Conservation (phyloP, 805 yeast species). For the Saccharomyces paradoxus region DNA sequence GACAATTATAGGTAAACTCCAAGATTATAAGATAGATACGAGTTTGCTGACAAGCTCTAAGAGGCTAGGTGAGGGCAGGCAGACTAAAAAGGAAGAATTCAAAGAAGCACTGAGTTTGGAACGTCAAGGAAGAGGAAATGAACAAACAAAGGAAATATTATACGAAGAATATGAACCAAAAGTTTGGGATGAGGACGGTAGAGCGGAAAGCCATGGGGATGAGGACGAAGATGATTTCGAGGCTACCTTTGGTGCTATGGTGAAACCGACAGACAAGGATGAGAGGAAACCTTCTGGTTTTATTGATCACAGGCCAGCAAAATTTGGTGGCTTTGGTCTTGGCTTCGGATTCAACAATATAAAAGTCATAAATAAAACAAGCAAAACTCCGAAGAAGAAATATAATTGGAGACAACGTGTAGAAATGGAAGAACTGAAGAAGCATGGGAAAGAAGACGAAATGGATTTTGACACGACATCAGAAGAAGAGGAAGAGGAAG, state of each 20-base stretch:
- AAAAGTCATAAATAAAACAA: constrained; percentile 35
- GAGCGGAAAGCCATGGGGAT: constrained; percentile 16
- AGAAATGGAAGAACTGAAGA: constrained; percentile 39
- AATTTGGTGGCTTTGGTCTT: constrained; percentile 50
- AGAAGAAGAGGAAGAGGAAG: constrained; percentile 20
- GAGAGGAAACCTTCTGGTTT: constrained; percentile 36
- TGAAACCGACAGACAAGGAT: constrained; percentile 1
- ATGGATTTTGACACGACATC: constrained; percentile 43
- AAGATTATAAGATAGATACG: constrained; percentile 58
- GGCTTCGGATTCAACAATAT: constrained; percentile 64
- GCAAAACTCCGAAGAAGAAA: constrained; percentile 36
- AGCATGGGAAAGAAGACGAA: constrained; percentile 47
- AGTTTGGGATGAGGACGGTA: constrained; percentile 46
- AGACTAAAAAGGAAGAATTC: constrained; percentile 60
- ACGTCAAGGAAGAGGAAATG: constrained; percentile 59
- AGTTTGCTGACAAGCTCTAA: constrained; percentile 63
- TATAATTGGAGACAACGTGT: constrained; percentile 69
- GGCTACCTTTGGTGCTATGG: constrained; percentile 20
- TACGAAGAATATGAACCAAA: constrained; percentile 61
- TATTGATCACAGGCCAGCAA: constrained; percentile 62
- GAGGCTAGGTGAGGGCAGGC: constrained; percentile 69
- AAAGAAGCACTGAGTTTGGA: constrained; percentile 70
- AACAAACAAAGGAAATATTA: constrained; percentile 49
- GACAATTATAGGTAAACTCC: constrained; percentile 61
- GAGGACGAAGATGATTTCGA: constrained; percentile 23